phyloP scores from a whole-genome alignment of 805 yeast genomes.

The Ogataea parapolymorpha region DNA sequence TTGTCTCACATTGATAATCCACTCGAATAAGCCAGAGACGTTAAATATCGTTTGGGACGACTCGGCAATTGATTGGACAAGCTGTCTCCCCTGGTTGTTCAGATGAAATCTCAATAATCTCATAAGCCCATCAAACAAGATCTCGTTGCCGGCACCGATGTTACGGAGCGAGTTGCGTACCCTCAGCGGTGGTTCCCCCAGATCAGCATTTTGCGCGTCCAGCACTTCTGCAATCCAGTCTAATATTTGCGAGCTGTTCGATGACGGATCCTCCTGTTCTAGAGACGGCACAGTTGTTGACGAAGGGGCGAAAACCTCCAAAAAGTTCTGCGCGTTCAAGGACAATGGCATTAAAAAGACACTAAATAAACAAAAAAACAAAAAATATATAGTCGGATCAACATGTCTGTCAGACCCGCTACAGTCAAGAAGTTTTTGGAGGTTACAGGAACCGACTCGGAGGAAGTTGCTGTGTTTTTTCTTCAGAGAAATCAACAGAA shows the following conservation, averaged over 20 bases:
- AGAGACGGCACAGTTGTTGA: not conserved
- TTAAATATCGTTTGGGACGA: not conserved
- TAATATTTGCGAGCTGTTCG: constrained; percentile 20
- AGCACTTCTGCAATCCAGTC: constrained; percentile 28
- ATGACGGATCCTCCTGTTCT: constrained; percentile 25
- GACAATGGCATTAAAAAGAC: constrained; percentile 7
- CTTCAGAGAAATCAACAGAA: constrained; percentile 23
- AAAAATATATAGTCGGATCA: not conserved
- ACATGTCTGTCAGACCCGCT: constrained; percentile 17
- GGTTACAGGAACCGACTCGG: constrained; percentile 37
- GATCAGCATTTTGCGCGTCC: constrained; percentile 4
- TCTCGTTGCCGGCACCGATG: constrained; percentile 17
- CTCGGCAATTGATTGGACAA: not conserved
- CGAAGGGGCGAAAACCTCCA: constrained; percentile 15
- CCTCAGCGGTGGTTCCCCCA: constrained; percentile 21
- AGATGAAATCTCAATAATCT: constrained; percentile 16
- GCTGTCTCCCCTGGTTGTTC: constrained; percentile 12
- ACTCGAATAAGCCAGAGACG: constrained; percentile 13
- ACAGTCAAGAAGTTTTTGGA: constrained; percentile 35
- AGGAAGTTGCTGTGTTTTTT: constrained; percentile 38
- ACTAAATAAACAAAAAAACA: not conserved
- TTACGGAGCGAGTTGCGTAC: constrained; percentile 21
- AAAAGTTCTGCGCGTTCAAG: constrained; percentile 12
- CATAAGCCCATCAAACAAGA: constrained; percentile 14
- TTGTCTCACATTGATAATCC: constrained; percentile 14